A percentile compares a stretch with the other conserved stretches of the same genome.
Conservation (phyloP, 306 rosid species). For the Glycine soja region DNA sequence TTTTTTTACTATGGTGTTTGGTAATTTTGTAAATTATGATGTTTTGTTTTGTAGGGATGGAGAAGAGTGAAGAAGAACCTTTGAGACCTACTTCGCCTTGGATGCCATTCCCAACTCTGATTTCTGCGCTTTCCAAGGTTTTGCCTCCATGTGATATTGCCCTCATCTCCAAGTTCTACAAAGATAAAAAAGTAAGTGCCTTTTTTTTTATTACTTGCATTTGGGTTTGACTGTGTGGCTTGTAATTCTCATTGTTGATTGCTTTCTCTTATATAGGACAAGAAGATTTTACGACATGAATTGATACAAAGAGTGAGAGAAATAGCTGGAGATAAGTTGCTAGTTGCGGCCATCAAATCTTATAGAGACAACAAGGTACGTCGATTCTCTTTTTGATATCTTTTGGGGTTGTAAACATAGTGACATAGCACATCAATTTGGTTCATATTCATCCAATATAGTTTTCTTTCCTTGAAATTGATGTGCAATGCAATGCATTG, state of each 20-base stretch:
- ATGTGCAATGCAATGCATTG: no score
- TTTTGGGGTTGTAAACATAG: background rate
- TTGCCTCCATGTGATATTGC: constrained; percentile 56
- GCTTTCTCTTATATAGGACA: constrained; percentile 53
- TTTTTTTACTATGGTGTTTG: background rate
- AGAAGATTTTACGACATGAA: constrained; percentile 68
- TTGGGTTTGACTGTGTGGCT: background rate
- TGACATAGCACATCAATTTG: background rate
- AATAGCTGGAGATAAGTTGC: constrained; percentile 80
- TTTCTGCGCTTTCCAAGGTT: constrained; percentile 72
- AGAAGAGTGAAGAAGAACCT: constrained; percentile 52
- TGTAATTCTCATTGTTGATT: background rate
- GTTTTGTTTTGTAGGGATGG: constrained; percentile 45
- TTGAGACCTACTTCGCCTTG: constrained; percentile 81
- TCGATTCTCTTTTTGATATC: background rate
- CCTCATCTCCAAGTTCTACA: constrained; percentile 62
- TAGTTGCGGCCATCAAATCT: constrained; percentile 67
- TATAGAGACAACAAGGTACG: constrained; percentile 71
- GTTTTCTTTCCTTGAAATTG: no score
- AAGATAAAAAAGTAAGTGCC: constrained; percentile 64
- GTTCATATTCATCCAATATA: background rate
- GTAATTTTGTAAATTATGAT: background rate
- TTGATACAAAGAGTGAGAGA: constrained; percentile 69
- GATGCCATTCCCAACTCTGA: constrained; percentile 80
- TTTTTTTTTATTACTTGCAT: background rate